Base-by-base conservation (phyloP, 306 rosid species). In the Malus sylvestris region DNA sequence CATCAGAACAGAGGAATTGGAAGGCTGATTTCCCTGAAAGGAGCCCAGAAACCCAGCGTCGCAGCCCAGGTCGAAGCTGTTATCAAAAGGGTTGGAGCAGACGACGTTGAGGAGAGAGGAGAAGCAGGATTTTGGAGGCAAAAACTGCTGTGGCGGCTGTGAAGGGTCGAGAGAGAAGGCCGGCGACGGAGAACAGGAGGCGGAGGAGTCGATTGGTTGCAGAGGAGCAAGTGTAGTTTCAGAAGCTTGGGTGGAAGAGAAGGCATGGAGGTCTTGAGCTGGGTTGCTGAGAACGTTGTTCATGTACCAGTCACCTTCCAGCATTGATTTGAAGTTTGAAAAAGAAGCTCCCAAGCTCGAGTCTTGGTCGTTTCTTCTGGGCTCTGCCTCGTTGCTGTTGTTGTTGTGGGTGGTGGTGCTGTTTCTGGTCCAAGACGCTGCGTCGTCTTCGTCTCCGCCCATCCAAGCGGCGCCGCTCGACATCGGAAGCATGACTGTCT, bases 311-410 rank as follows among this genome's bases (percentile, higher is more conserved):
- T 88, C 92, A 8, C 81, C 89, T n/a, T 88, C 89, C 8, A 89
- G 83, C 87, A 89, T 87, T 76, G 97, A 88, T 83, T 91, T 91
- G 88, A 86, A 91, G 81, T 88, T 79, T 44, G 87, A 76, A n/a
- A 88, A 74, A 72, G 96, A 76, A 16, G 75, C 71, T 63, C 66
- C 82, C 73, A 78, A 63, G 77, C 83, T 76, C 84, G 82, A 76
- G 63, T 70, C 79, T 29, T 81, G 81, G 33, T 65, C 78, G 29
- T 79, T 86, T 20, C 79, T 86, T 20, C 79, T 82, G 29, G 38
- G 64, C 32, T 79, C 82, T 59, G 79, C 84, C 51, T 79, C 89
- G 64, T 51, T 52, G 71, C 71, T 76, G 13, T 81, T 78, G 53
- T 61, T 79, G 65, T 4, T 40, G 33, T 73, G 73, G 49, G 22